Conservation (phyloP, 768 basidiomycete species). For the Sutorius australiensis region DNA sequence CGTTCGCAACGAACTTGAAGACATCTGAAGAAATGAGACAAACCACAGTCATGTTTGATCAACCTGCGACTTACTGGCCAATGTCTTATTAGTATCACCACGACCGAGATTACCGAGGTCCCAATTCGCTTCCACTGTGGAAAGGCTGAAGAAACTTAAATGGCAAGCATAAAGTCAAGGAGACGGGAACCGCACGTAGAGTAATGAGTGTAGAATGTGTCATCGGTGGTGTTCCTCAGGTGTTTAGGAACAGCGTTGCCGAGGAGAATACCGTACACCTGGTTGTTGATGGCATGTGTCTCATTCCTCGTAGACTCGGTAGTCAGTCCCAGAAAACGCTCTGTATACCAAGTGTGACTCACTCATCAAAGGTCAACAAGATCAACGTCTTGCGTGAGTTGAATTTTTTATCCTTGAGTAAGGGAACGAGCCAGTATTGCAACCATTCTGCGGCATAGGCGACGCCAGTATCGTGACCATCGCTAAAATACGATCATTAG, state of each 20-base stretch:
- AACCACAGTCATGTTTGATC: neutral
- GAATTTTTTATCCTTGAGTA: slow-evolving; percentile 48
- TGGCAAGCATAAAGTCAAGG: neutral
- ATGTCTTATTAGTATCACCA: slow-evolving; percentile 45
- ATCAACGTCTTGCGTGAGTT: slow-evolving; percentile 54
- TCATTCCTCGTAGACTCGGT: slow-evolving; percentile 15
- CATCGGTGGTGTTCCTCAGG: slow-evolving; percentile 44
- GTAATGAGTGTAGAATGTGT: slow-evolving; percentile 57
- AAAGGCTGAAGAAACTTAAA: slow-evolving; percentile 28
- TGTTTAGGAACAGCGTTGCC: slow-evolving; percentile 42
- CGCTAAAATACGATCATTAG: slow-evolving; percentile 34
- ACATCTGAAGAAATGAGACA: slow-evolving; percentile 36
- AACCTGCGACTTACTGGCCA: slow-evolving; percentile 5
- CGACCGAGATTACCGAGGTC: slow-evolving; percentile 54
- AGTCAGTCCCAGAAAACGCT: neutral
- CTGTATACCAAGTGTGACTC: slow-evolving; percentile 20
- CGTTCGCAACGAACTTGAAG: slow-evolving; percentile 45
- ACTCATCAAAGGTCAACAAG: slow-evolving; percentile 61
- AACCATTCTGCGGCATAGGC: slow-evolving; percentile 46
- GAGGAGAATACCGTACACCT: slow-evolving; percentile 41
- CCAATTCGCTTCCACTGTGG: slow-evolving; percentile 60
- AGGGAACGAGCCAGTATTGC: slow-evolving; percentile 46
- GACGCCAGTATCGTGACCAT: slow-evolving; percentile 56
- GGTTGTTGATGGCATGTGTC: slow-evolving; percentile 39
- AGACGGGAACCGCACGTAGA: slow-evolving; percentile 29